A percentile compares a stretch with the other conserved stretches of the same genome.
Evolutionary conservation across 495 filamentous ascomycete genomes (phyloP).

Genomic region (Podospora sp.): DNA sequence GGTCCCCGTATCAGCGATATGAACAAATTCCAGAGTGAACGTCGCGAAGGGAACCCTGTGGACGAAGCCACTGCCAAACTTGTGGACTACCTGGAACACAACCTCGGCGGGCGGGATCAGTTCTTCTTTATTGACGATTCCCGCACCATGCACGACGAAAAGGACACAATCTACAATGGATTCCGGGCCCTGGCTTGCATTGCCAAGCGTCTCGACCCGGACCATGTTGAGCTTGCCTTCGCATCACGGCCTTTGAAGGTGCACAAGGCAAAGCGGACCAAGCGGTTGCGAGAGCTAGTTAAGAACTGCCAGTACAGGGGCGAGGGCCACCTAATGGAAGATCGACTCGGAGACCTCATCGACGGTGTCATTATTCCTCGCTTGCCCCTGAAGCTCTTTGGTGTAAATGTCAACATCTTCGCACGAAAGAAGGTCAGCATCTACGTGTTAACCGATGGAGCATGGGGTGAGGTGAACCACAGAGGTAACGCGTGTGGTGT

Average conservation of each 20-base stretch:
- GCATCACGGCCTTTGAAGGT: slow-evolving; percentile 27
- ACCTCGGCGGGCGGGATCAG: slow-evolving; percentile 29
- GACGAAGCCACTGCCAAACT: slow-evolving; percentile 20
- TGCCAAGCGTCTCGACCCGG: slow-evolving; percentile 34
- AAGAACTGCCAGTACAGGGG: slow-evolving; percentile 17
- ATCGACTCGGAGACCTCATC: slow-evolving; percentile 21
- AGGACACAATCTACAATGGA: slow-evolving; percentile 26
- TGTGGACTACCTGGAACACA: slow-evolving; percentile 29
- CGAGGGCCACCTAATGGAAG: slow-evolving; percentile 23
- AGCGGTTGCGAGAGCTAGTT: slow-evolving; percentile 22
- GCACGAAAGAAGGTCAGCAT: slow-evolving; percentile 34
- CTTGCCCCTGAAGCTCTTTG: slow-evolving; percentile 23
- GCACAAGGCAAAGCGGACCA: slow-evolving; percentile 14
- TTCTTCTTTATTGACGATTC: slow-evolving; percentile 49
- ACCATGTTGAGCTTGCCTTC: slow-evolving; percentile 43
- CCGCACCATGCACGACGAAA: slow-evolving; percentile 36
- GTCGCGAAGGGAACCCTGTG: not conserved
- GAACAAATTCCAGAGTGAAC: not conserved
- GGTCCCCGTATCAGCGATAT: not conserved
- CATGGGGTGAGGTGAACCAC: slow-evolving; percentile 33
- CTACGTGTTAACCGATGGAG: slow-evolving; percentile 47
- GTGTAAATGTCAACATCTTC: slow-evolving; percentile 23
- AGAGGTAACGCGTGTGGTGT: slow-evolving; percentile 16
- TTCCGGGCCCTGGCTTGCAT: slow-evolving; percentile 38
- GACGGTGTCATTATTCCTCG: slow-evolving; percentile 24